phyloP scores from a whole-genome alignment of 2,329 filamentous ascomycete genomes.

The Aspergillus candidus region DNA sequence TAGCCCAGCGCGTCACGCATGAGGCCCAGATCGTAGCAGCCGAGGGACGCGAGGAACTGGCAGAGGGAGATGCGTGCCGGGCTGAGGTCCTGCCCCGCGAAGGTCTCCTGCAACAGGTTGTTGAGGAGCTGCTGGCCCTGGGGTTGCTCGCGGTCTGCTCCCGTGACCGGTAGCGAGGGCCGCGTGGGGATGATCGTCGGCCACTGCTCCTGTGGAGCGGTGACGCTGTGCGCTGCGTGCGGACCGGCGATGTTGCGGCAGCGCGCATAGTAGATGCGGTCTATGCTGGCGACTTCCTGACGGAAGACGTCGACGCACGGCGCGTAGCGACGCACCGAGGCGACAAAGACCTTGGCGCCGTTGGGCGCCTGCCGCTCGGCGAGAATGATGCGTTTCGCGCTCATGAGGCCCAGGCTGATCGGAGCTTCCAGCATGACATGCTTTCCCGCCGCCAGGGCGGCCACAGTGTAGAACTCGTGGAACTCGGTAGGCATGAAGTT shows the following conservation, averaged over 20 bases:
- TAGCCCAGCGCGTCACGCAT: conserved; percentile 52
- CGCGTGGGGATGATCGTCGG: no score
- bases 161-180: no score
- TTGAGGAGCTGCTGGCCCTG: conserved; percentile 7
- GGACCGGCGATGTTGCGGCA: conserved; percentile 50
- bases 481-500: conserved; percentile 53
- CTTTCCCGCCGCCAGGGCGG: conserved; percentile 51
- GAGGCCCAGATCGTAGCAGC: conserved; percentile 49
- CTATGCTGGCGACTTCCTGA: conserved; percentile 47
- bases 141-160: background rate
- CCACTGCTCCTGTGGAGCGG: conserved; percentile 4
- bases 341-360: conserved; percentile 50
- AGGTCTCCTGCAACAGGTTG: conserved; percentile 22
- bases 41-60: conserved; percentile 44
- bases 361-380: conserved; percentile 41
- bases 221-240: conserved; percentile 32
- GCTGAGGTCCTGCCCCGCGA: conserved; percentile 23
- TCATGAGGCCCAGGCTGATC: conserved; percentile 44
- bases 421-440: conserved; percentile 57
- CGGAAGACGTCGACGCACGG: conserved; percentile 49
- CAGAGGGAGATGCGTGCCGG: conserved; percentile 29
- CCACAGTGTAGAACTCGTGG: conserved; percentile 48
- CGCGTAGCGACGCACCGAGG: conserved; percentile 58
- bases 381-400: conserved; percentile 43
- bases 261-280: conserved; percentile 51